Evolutionary conservation across 2,329 filamentous ascomycete genomes (phyloP), one percentile per base, ranked within the genome.

Genomic region (Aspergillus bombycis): DNA sequence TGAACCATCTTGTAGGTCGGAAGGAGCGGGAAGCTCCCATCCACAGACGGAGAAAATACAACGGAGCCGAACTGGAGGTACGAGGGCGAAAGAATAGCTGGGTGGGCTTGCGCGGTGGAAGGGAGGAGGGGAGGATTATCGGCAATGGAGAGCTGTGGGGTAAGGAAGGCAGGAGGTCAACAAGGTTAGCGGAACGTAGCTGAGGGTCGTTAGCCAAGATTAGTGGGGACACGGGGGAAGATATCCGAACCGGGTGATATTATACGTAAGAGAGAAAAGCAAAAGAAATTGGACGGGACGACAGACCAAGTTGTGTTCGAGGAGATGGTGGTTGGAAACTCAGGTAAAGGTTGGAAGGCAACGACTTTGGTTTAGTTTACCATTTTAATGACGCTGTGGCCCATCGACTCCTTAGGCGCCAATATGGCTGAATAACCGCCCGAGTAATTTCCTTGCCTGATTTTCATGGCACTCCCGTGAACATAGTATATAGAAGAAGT

Each of bases 1-100:
- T 96, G 91, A 78, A 91, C 86, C 90, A 92, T 93, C 66, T 71
- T 80, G 75, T 67, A 70, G 65, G 63, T 68, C 64, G 69, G 66
- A 59, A 72, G 75, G 75, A 77, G 75, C 75, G 61, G 67, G 68
- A 67, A 70, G 75, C 76, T 77, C 77, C 74, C 73, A 76, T 77
- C 68, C 66, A 67, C 36, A 32, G 21, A 52, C 21, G 30, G 34
- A 19, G 43, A 32, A 52, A 43, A 50, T 28, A 28, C 32, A 48
- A 54, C 21, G 56, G 43, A 48, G 48, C 28, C 56, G 60, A 53
- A 32, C 50, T 6, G 28, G 43, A 26, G 54, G 56, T 41, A n/a
- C 43, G 45, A 56, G 16, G 48, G 26, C 23, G 26, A 38, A 50
- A 43, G 54, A 38, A 41, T 23, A 34, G 19, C n/a, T 57, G 23